These are phyloP conservation scores for Nepenthes mirabilis DNA, from an alignment of 148 eudicot genomes.

Conservation along the genomic window DNA sequence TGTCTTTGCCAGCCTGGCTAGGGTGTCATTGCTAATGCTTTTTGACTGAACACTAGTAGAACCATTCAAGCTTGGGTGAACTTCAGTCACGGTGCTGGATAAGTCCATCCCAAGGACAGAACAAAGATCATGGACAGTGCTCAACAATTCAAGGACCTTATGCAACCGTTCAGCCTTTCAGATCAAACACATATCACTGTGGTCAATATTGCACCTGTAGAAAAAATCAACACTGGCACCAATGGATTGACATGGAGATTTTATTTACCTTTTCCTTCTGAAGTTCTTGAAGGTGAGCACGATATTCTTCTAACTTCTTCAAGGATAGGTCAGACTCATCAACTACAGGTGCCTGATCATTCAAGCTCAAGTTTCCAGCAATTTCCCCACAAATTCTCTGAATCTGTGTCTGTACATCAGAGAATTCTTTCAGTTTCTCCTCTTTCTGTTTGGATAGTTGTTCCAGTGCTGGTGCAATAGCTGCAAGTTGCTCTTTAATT, in stretches of 20 bases:
- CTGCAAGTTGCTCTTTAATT: constrained; percentile 89
- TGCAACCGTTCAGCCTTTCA: constrained; percentile 84
- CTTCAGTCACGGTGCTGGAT: constrained; percentile 80
- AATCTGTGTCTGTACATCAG: constrained; percentile 77
- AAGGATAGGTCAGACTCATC: constrained; percentile 79
- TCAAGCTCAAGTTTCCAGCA: constrained; percentile 33
- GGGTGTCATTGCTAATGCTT: constrained; percentile 85
- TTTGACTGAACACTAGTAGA: constrained; percentile 66
- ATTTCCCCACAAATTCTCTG: constrained; percentile 82
- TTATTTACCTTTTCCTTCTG: constrained; percentile 75
- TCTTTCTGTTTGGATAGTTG: constrained; percentile 78
- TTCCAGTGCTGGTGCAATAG: constrained; percentile 72
- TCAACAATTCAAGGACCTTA: constrained; percentile 90
- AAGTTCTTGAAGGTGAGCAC: constrained; percentile 86
- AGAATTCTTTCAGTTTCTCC: constrained; percentile 67
- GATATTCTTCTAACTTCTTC: constrained; percentile 80
- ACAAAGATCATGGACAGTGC: constrained; percentile 94
- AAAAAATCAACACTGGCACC: constrained; percentile 2
- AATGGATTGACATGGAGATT: constrained; percentile 1
- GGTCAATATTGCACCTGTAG: neutral
- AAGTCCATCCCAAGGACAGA: constrained; percentile 97
- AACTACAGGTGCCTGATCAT: constrained; percentile 46
- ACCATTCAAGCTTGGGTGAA: constrained; percentile 93
- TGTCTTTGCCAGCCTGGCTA: constrained; percentile 67
- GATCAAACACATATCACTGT: neutral